phyloP scores from a whole-genome alignment of 176 grass and related monocot genomes.

The Bonia amplexicaulis region DNA sequence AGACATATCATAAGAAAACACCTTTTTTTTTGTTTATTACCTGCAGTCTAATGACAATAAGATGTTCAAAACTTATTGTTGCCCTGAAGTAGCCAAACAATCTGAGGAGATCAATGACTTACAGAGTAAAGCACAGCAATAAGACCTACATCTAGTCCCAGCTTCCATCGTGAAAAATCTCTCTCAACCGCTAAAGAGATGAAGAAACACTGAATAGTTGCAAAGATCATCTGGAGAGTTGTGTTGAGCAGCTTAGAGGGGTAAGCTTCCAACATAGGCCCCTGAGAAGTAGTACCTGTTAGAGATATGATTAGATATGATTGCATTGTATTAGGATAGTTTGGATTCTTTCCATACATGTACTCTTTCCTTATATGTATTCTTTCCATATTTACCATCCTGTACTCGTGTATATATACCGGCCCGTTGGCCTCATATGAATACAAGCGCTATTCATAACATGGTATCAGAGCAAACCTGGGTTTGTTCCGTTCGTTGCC shows the following conservation, averaged over 20 bases:
- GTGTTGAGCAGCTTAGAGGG: conserved; percentile 49
- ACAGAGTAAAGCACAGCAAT: conserved; percentile 41
- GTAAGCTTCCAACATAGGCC: conserved; percentile 40
- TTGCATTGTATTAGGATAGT: too few species aligned
- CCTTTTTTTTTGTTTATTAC: background rate
- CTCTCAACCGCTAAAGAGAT: conserved; percentile 42
- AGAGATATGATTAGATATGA: too few species aligned
- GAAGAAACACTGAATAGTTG: conserved; percentile 47
- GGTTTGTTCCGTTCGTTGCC: too few species aligned
- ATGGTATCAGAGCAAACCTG: too few species aligned
- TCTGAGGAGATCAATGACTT: background rate
- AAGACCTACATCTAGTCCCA: conserved; percentile 26
- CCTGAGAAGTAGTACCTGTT: conserved; percentile 15
- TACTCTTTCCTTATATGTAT: too few species aligned
- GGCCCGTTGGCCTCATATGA: too few species aligned
- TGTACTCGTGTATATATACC: too few species aligned
- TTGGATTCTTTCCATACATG: too few species aligned
- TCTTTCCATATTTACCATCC: too few species aligned
- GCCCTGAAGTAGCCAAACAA: background rate
- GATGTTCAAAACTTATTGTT: background rate
- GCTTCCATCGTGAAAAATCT: conserved; percentile 51
- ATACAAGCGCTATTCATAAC: too few species aligned
- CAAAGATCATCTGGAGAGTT: conserved; percentile 49
- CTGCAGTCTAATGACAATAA: background rate
- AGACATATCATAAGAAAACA: background rate